Evolutionary conservation across 106 monocot species (phyloP), one percentile per base, ranked within the genome.

Genomic region (Hemerocallis citrina): DNA sequence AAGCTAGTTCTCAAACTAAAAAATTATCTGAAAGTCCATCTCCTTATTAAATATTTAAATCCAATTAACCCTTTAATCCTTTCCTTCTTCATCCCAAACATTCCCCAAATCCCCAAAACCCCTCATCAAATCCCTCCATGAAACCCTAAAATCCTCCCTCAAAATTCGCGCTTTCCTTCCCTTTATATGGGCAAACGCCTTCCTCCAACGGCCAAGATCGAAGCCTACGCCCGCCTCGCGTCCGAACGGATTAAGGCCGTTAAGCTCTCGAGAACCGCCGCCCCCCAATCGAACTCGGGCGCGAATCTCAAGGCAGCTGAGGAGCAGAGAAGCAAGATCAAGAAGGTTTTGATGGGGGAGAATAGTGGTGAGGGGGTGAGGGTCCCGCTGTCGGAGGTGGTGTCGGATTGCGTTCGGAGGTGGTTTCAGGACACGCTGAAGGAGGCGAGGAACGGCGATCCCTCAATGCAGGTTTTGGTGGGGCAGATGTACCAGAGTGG

Each of bases 401-500:
- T 95, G 28, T 21, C 65, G 49, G 86, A 95, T 36, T 95, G 95
- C 64, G 74, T 76, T 31, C 48, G 52, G 59, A 52, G 95, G 52
- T 95, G 95, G 95, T 95, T 95, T 63, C 78, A 84, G 63, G 95
- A 95, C 55, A 54, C 95, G 38, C 80, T 86, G 39, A 86, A 81
- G 81, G 95, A 89, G 68, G 95, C 86, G 32, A 76, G 39, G 72
- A 61, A 51, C 22, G 95, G 95, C 9, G 89, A 95, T 74, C 46
- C 70, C 20, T 51, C 74, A 59, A 95, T 90, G 89, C 89, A 89
- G 76, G 82, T 95, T 9, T 74, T 90, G 20, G 86, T 95, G 3
- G 86, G 80, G 33, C 94, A 94, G 85, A 94, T 95, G 95, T 95
- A 90, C 62, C 68, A 72, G 36, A 78, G 44, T 34, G 95, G 95